Percentiles rank a stretch among this genome's conserved stretches.
These are phyloP conservation scores for Cyberlindnera japonica DNA, from an alignment of 805 yeast genomes.

Conservation along the genomic window DNA sequence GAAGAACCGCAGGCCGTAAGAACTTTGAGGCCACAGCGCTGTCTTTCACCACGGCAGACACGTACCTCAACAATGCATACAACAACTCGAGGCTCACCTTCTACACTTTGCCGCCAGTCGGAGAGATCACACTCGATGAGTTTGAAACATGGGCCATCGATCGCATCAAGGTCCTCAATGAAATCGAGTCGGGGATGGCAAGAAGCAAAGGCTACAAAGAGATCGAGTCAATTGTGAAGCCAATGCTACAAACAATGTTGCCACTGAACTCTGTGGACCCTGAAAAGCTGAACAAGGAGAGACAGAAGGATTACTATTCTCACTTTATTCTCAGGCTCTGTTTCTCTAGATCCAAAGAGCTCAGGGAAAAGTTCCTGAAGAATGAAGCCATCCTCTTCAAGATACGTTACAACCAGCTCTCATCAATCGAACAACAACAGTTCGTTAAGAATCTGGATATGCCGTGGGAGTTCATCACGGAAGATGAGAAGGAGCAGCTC, in stretches of 20 bases:
- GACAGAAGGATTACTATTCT: slow-evolving; percentile 87
- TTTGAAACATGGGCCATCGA: slow-evolving; percentile 97
- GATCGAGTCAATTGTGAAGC: slow-evolving; percentile 59
- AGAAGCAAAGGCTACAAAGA: slow-evolving; percentile 64
- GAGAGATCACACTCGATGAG: slow-evolving; percentile 86
- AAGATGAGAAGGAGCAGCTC: slow-evolving; percentile 54
- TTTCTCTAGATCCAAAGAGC: slow-evolving; percentile 82
- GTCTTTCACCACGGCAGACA: slow-evolving; percentile 30
- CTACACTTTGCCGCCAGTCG: slow-evolving; percentile 72
- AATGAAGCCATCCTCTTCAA: slow-evolving; percentile 75
- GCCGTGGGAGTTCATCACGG: slow-evolving; percentile 65
- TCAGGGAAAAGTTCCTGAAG: slow-evolving; percentile 72
- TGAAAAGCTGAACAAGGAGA: slow-evolving; percentile 39
- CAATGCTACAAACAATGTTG: slow-evolving; percentile 57
- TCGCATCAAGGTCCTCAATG: slow-evolving; percentile 75
- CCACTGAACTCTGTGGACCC: slow-evolving; percentile 48
- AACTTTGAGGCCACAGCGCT: slow-evolving; percentile 47
- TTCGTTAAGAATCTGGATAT: slow-evolving; percentile 66
- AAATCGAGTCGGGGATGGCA: slow-evolving; percentile 71
- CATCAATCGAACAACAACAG: slow-evolving; percentile 60
- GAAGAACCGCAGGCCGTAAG: slow-evolving; percentile 70
- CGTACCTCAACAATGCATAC: slow-evolving; percentile 38
- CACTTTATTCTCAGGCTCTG: slow-evolving; percentile 87
- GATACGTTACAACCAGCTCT: slow-evolving; percentile 63
- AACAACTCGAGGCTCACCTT: slow-evolving; percentile 61